phyloP scores from a whole-genome alignment of 2,329 filamentous ascomycete species.

The Pseudogymnoascus sp. region DNA sequence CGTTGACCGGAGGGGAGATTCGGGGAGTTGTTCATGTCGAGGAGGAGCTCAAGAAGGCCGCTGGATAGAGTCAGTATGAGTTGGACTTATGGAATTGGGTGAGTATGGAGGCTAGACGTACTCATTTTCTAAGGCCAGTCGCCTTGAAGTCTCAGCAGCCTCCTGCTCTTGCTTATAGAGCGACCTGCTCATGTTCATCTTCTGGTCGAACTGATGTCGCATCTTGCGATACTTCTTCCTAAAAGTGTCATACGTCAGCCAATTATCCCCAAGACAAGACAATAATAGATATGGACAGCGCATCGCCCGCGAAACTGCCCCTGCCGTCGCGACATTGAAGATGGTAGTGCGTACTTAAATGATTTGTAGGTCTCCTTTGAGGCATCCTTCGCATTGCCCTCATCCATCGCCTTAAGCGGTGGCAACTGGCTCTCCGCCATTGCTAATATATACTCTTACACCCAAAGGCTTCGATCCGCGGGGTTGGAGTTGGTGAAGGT shows the following conservation, averaged over 20 bases:
- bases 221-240: constrained; percentile 97
- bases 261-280: background rate
- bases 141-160: constrained; percentile 70
- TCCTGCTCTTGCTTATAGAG: constrained; percentile 75
- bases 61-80: constrained; percentile 37
- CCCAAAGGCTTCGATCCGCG: background rate
- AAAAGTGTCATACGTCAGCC: constrained; percentile 35
- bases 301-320: background rate
- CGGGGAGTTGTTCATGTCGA: constrained; percentile 79
- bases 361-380: constrained; percentile 30
- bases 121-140: constrained; percentile 89
- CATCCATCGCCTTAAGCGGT: constrained; percentile 10
- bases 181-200: constrained; percentile 72
- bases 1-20: constrained; percentile 69
- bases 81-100: background rate
- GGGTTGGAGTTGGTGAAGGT: background rate
- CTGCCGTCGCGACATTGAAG: background rate
- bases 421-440: background rate
- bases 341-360: constrained; percentile 27
- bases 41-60: constrained; percentile 77
- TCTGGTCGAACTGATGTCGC: constrained; percentile 67
- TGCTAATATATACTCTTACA: background rate
- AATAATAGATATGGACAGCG: background rate
- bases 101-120: constrained; percentile 38
- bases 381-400: constrained; percentile 18